Conservation (phyloP, 2,329 filamentous ascomycete genomes). For the Curvularia hawaiiensis region DNA sequence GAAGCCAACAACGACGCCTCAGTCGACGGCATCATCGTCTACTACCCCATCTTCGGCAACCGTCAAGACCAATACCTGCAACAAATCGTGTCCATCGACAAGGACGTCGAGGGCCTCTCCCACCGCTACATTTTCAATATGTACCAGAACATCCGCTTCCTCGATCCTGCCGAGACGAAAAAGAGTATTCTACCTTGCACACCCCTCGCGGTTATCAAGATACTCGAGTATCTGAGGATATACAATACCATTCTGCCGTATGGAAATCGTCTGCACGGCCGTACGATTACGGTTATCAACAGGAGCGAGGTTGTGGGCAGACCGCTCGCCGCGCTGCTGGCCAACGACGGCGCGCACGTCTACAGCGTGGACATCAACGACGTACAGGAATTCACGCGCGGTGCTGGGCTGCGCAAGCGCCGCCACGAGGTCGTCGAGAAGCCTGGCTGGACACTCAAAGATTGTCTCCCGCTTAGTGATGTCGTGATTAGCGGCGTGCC, state of each 20-base stretch:
- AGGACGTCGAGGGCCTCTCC: constrained; percentile 94
- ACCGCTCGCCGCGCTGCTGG: constrained; percentile 87
- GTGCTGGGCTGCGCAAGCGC: constrained; percentile 81
- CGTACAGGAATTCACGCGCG: constrained; percentile 89
- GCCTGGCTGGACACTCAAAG: constrained; percentile 76
- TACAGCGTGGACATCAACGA: constrained; percentile 94
- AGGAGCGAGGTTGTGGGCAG: constrained; percentile 93
- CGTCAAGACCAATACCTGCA: constrained; percentile 94
- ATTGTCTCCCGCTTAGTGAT: constrained; percentile 86
- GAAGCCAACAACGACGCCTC: constrained; percentile 77
- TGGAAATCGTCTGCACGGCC: constrained; percentile 90
- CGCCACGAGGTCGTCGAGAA: constrained; percentile 88
- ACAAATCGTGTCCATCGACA: constrained; percentile 85
- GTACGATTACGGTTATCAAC: constrained; percentile 96
- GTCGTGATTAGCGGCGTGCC: constrained; percentile 95
- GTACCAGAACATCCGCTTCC: constrained; percentile 97
- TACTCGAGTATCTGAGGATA: constrained; percentile 91
- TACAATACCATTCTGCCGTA: constrained; percentile 95
- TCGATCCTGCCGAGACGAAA: constrained; percentile 78
- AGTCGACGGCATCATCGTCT: constrained; percentile 92
- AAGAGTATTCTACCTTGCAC: constrained; percentile 97
- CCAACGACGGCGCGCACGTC: constrained; percentile 94
- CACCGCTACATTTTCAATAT: constrained; percentile 98
- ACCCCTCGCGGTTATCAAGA: constrained; percentile 94
- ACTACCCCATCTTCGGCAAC: constrained; percentile 96